Evolutionary conservation across 768 basidiomycete species (phyloP), one percentile per base, ranked within the genome.

Genomic region (Boletellus sp.): DNA sequence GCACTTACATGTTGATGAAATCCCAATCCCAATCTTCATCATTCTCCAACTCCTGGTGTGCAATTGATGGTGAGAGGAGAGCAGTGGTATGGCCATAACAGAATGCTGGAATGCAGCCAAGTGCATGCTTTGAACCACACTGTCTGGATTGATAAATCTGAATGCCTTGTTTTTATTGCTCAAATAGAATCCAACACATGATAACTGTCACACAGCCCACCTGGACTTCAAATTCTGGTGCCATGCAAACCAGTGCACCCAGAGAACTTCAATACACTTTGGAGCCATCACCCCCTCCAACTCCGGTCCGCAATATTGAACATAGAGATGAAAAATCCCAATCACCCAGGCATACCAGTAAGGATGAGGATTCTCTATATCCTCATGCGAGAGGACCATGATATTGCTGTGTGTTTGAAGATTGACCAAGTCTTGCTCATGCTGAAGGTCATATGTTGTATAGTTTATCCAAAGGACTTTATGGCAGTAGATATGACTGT

Each of bases 361-460:
- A 0, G 70, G 71, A 31, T 77, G 70, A 0, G 70, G 69, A 28
- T 75, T 64, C 1, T 51, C 38, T 2, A 0, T 26, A 32, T 76
- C 69, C 3, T 54, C 51, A 1, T 51, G 46, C 8, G 66, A 40
- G 1, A 68, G 62, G 2, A 73, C 56, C 69, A 77, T 74, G 19
- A 79, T 45, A 32, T 76, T 61, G 1, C 63, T 33, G 10, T 74
- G 65, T 0, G 61, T 71, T 0, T 56, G 40, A 10, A 70, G 67
- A 37, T 77, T 76, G 46, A 79, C 58, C 0, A 63, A 51, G 50
- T 80, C 76, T 49, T 77, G 73, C 1, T 26, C 42, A 19, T 19
- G 49, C 7, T 47, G 43, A 7, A 68, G 51, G 24, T 70, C 61
- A 16, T 69, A 70, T 0, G 58, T 65, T 0, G 67, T 70, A 19